A percentile compares a stretch with the other conserved stretches of the same genome.
Conservation (phyloP, 441 rosid species). For the Pelargonium citronellum region DNA sequence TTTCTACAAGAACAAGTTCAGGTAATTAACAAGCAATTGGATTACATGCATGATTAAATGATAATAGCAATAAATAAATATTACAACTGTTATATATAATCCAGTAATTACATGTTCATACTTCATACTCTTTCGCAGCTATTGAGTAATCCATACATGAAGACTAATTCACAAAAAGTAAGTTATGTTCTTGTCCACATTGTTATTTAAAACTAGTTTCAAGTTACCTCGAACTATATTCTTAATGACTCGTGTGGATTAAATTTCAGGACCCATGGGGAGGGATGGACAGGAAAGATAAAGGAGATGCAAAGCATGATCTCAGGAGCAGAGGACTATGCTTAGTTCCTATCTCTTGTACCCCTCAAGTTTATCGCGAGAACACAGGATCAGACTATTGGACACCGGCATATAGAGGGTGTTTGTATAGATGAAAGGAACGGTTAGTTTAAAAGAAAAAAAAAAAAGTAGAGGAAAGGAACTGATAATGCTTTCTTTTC, state of each 20-base stretch:
- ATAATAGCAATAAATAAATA: neutral
- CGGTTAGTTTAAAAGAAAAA: neutral
- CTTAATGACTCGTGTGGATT: no score
- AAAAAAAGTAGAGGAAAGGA: neutral
- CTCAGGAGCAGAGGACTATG: conserved; percentile 71
- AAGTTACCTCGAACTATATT: no score
- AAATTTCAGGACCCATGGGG: conserved; percentile 58
- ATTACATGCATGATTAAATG: neutral
- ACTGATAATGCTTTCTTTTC: neutral
- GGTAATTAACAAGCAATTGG: conserved; percentile 31
- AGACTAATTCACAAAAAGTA: conserved; percentile 51
- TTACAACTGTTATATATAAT: neutral
- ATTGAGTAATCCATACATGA: conserved; percentile 69
- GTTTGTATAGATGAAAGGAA: conserved; percentile 46
- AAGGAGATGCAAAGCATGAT: conserved; percentile 46
- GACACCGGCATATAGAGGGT: conserved; percentile 73
- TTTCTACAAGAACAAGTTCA: conserved; percentile 76
- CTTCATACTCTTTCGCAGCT: conserved; percentile 40
- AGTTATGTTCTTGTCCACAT: neutral
- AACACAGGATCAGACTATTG: conserved; percentile 68
- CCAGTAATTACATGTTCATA: neutral
- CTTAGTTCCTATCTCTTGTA: conserved; percentile 63
- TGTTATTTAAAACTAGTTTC: no score
- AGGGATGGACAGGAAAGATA: conserved; percentile 52
- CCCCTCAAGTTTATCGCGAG: conserved; percentile 56